Evolutionary conservation across 352 stramenopile species (phyloP), one percentile per base, ranked within the genome.

Genomic region (Pythium sp.): DNA sequence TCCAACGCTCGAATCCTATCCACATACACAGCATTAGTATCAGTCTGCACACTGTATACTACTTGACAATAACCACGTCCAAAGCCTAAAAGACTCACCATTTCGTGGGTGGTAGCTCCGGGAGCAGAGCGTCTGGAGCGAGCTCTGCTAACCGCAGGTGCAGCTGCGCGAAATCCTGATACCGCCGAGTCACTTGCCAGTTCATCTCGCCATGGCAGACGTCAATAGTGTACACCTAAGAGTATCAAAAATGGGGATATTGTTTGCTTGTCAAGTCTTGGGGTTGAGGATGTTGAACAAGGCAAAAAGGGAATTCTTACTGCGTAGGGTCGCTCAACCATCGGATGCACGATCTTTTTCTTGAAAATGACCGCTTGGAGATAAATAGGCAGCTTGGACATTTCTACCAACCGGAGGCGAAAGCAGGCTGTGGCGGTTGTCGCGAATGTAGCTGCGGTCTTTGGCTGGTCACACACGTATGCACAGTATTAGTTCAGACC

Each of bases 181-280:
- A 90, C 24, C 83, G 72, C 34, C 77, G 67, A 5, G 73, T 47
- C 30, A 90, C 80, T 36, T 69, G 61, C 82, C 82, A 91, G 20
- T 64, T 70, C 46, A 87, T 60, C 20, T 77, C 62, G 14, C 71
- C 70, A 18, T 87, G 69, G 6, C 58, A 58, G 3, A 90, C 65
- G 18, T 82, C 66, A 28, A 90, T 66, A 12, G 69, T 72, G 55
- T 85, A 91, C 1, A 81, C 67, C 81, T 91, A 30, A 57, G 30
- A 32, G 30, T 32, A 32, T 12, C 43, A 12, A 38, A 41, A 24
- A 20, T 5, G 24, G 12, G 18, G 41, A 3, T 8, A 22, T 12
- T 22, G 6, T 51, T 24, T 8, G 6, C 22, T 24, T 8, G 18
- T 12, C 43, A 51, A 8, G 43, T 51, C 18, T 51, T 11, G 5